These are phyloP conservation scores for Ilex aquifolium DNA, from an alignment of 257 asterid species.

Conservation along the genomic window DNA sequence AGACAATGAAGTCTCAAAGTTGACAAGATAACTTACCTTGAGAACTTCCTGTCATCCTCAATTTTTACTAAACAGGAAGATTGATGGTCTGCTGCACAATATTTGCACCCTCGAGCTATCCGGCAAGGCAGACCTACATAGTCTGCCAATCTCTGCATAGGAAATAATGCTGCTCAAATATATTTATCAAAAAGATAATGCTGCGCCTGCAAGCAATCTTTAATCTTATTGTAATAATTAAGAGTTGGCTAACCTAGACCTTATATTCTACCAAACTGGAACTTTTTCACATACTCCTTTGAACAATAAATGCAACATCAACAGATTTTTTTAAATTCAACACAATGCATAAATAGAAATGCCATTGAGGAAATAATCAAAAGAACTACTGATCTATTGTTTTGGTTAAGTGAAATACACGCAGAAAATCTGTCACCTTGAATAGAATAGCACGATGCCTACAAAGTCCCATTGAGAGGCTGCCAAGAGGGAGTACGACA, in stretches of 20 bases:
- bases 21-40: constrained; percentile 39
- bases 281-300: no score
- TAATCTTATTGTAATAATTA: no score
- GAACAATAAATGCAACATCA: no score
- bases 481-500: constrained; percentile 79
- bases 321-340: no score
- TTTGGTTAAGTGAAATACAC: neutral
- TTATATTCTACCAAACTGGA: no score
- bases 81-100: constrained; percentile 79
- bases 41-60: constrained; percentile 55
- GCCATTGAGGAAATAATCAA: neutral
- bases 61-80: constrained; percentile 86
- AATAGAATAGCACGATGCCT: constrained; percentile 93
- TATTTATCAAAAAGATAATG: no score
- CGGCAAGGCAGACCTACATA: constrained; percentile 97
- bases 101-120: constrained; percentile 93
- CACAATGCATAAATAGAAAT: no score
- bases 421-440: constrained; percentile 49
- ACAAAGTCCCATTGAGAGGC: constrained; percentile 82
- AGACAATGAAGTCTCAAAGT: constrained; percentile 3
- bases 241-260: no score
- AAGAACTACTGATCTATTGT: neutral
- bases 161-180: neutral
- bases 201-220: no score
- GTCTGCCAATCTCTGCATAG: constrained; percentile 85